Evolutionary conservation across 192 early-diverging fungal species (phyloP), one percentile per base, ranked within the genome.

Genomic region (Thamnidium elegans): DNA sequence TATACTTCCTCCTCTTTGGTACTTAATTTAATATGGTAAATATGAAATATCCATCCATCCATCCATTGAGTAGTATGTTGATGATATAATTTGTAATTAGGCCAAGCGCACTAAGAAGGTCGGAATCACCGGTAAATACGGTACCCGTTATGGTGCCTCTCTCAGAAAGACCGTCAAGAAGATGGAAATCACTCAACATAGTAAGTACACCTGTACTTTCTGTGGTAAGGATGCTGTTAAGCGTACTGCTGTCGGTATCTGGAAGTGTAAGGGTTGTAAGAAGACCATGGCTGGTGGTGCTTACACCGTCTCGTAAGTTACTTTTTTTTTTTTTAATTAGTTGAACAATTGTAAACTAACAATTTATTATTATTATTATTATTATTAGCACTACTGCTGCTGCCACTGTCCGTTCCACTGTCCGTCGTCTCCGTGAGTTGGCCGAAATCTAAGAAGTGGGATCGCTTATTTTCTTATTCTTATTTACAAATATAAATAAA

Each of bases 81-180:
- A 47, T 6, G 8, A 32, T 11, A 54, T 50, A 60, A 43, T 32
- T 30, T 73, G 21, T 15, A 65, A 11, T 45, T 44, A 81, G 90
- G 90, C 89, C 77, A 97, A 96, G 83, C 89, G 95, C 84, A 98
- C 95, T 66, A 94, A 90, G 85, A 98, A 99, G 89, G 74, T 96
- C 80, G 97, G 97, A 85, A 92, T 99, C 82, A 90, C 89, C 86
- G 97, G 97, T 79, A 99, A 99, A 84, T 99, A 99, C 91, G 97
- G 97, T 87, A 93, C 93, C 77, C 94, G 97, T 85, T 99, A 99
- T 87, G 97, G 97, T 94, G 94, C 97, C 71, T 98, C 97, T 62
- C 89, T 99, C 73, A 88, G 97, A 86, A 99, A 99, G 87, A 84
- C 85, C 75, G 80, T 84, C 58, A 95, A 95, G 89, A 95, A 95